Conservation (phyloP, 1,139 yeast genomes). For the Geotrichum europaeum region DNA sequence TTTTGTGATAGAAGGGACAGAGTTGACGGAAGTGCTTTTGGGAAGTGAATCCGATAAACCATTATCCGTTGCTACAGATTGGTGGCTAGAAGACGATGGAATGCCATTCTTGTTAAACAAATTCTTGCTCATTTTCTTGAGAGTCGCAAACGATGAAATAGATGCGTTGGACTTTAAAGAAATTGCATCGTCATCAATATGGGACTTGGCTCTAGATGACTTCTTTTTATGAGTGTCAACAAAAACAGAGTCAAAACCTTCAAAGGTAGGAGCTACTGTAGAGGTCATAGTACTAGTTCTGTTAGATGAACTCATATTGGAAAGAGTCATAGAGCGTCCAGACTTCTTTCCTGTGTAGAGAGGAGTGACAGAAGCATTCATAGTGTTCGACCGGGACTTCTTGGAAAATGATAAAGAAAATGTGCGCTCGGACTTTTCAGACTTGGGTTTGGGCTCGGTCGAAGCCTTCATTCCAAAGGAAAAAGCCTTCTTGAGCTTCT, state of each 20-base stretch:
- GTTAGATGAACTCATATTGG: not conserved
- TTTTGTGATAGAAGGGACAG: not conserved
- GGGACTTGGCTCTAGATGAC: conserved; percentile 2
- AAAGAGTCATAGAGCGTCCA: conserved; percentile 12
- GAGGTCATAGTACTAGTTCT: conserved; percentile 10
- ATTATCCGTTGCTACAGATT: not conserved
- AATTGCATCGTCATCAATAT: conserved; percentile 19
- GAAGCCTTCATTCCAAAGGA: conserved; percentile 21
- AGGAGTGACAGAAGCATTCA: conserved; percentile 6
- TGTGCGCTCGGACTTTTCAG: conserved; percentile 6
- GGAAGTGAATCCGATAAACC: not conserved
- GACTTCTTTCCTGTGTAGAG: conserved; percentile 1
- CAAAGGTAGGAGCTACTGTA: conserved; percentile 16
- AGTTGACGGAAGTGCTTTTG: not conserved
- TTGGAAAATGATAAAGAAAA: conserved; percentile 11
- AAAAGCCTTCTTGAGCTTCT: conserved; percentile 26
- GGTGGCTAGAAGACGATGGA: not conserved
- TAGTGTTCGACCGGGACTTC: conserved; percentile 11
- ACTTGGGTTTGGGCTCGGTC: not conserved
- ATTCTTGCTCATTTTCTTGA: conserved; percentile 21
- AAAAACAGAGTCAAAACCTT: conserved; percentile 14
- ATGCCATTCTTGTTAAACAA: not conserved
- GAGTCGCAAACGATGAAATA: conserved; percentile 29
- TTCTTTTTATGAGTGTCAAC: conserved; percentile 5
- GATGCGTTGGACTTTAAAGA: conserved; percentile 28